phyloP scores from a whole-genome alignment of 306 rosid species.

The Boehmeria nivea region DNA sequence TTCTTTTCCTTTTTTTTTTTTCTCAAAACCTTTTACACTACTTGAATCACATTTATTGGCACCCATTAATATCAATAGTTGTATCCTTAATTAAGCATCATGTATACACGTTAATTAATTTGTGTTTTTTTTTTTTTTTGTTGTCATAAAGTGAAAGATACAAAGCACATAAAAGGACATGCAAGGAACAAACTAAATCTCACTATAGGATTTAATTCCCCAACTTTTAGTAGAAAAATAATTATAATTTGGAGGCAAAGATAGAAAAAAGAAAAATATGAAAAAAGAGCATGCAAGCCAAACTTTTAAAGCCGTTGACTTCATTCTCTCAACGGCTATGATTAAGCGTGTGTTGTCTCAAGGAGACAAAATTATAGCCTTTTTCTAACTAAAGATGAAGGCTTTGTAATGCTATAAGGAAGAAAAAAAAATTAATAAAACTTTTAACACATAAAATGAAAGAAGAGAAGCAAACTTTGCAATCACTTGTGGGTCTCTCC shows the following conservation, averaged over 20 bases:
- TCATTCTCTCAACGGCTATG: conserved; percentile 41
- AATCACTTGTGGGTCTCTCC: conserved; percentile 34
- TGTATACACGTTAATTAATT: background rate
- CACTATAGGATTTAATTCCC: conserved; percentile 18
- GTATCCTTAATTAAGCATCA: no score
- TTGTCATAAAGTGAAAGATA: conserved; percentile 2
- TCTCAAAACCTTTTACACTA: no score
- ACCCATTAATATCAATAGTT: no score
- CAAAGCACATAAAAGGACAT: conserved; percentile 5
- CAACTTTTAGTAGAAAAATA: conserved; percentile 10
- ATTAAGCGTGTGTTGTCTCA: conserved; percentile 51
- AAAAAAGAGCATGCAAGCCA: conserved; percentile 9
- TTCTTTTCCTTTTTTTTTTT: background rate
- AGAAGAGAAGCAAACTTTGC: conserved; percentile 14
- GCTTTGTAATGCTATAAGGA: conserved; percentile 14
- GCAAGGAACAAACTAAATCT: conserved; percentile 27
- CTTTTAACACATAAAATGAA: no score
- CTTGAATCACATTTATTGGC: no score
- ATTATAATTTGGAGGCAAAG: background rate
- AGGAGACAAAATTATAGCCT: conserved; percentile 47
- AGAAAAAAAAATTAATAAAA: background rate
- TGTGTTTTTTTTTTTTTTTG: background rate
- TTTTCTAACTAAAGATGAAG: conserved; percentile 25
- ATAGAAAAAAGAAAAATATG: background rate
- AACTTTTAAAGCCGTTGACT: conserved; percentile 44